Conservation (phyloP, 164 flowering plant genomes). For the Dillenia suffruticosa region DNA sequence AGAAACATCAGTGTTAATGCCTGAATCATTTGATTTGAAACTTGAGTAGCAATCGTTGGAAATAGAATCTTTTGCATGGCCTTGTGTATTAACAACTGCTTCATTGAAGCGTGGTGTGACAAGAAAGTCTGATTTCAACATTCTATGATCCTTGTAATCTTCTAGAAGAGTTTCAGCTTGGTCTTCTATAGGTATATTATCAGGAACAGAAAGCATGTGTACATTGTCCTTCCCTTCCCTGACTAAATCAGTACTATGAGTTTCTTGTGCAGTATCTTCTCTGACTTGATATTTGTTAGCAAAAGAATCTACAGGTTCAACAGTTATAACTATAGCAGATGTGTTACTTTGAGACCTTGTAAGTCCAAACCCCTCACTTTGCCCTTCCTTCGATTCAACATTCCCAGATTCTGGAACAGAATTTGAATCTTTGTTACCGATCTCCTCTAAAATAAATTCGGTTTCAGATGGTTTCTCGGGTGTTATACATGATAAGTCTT, state of each 20-base stretch:
- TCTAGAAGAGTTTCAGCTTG: constrained; percentile 19
- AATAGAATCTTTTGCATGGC: constrained; percentile 2
- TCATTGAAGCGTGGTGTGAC: constrained; percentile 8
- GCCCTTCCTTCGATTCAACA: constrained; percentile 12
- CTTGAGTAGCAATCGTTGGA: constrained; percentile 6
- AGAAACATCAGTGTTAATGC: constrained; percentile 5
- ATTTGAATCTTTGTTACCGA: not conserved
- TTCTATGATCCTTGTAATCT: constrained; percentile 23
- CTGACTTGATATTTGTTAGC: constrained; percentile 5
- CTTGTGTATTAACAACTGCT: constrained; percentile 8
- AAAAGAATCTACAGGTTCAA: constrained; percentile 2
- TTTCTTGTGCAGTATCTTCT: constrained; percentile 6
- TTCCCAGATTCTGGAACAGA: constrained; percentile 2
- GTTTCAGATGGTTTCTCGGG: constrained; percentile 8
- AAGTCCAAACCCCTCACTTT: not conserved
- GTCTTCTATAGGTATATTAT: constrained; percentile 15
- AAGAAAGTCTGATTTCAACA: constrained; percentile 9
- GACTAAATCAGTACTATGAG: not conserved
- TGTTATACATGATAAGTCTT: not conserved
- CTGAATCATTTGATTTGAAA: constrained; percentile 8
- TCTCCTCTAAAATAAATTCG: not conserved
- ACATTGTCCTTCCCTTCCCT: constrained; percentile 12
- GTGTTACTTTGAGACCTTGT: constrained; percentile 6
- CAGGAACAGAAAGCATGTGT: constrained; percentile 18
- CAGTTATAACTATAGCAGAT: constrained; percentile 10